Percentiles rank a stretch among this genome's conserved stretches.
Conservation (phyloP, 169 alveolate species). For the Plasmodium adleri region DNA sequence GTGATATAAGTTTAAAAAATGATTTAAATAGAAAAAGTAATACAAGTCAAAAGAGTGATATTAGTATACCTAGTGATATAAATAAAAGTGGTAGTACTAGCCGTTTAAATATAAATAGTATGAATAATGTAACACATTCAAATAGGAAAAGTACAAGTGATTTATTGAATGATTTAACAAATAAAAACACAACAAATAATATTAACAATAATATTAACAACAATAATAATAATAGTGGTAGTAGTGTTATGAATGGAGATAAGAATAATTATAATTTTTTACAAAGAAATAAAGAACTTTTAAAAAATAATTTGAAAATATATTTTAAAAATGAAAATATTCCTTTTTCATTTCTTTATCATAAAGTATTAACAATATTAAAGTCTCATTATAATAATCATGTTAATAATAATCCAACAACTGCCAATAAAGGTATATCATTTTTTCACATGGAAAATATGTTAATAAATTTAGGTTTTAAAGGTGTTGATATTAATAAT, state of each 20-base stretch:
- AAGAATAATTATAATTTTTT: neutral
- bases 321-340: slow-evolving; percentile 65
- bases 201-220: neutral
- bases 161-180: slow-evolving; percentile 2
- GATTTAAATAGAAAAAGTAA: neutral
- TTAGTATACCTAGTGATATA: neutral
- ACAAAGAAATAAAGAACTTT: slow-evolving; percentile 20
- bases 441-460: slow-evolving; percentile 70
- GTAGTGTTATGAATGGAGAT: neutral
- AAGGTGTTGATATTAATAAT: slow-evolving; percentile 74
- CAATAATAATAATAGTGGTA: slow-evolving; percentile 12
- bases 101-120: neutral
- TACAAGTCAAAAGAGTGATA: neutral
- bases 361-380: slow-evolving; percentile 67
- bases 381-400: slow-evolving; percentile 73
- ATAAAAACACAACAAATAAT: slow-evolving; percentile 1
- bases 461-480: slow-evolving; percentile 72
- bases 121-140: no score
- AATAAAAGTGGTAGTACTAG: neutral
- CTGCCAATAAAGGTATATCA: slow-evolving; percentile 70
- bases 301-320: slow-evolving; percentile 55
- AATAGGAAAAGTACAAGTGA: slow-evolving; percentile 4
- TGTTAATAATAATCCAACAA: slow-evolving; percentile 48
- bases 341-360: slow-evolving; percentile 65
- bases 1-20: slow-evolving; percentile 1